Evolutionary conservation across 257 asterid species (phyloP), one percentile per base, ranked within the genome.

Genomic region (Pogostemon cablin): DNA sequence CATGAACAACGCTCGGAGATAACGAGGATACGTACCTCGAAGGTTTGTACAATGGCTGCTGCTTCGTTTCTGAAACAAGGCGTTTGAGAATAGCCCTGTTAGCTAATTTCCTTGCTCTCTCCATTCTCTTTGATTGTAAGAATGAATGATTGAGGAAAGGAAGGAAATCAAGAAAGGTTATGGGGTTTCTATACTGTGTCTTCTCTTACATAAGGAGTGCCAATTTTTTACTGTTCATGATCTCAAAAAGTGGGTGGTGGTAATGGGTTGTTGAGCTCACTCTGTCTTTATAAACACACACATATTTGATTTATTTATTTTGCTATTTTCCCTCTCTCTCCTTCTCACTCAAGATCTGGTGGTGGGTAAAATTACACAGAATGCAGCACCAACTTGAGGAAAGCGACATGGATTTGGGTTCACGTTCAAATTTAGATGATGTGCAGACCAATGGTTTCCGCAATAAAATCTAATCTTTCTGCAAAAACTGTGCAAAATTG

Each of bases 101-200:
- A 6, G 96, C 96, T 17, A 92, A 82, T 68, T 87, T 92, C 62
- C 98, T 81, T 7, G 98, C 96, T 5, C 96, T 91, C 74, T 92
- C 97, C 98, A 92, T 92, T 80, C 9, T 39, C 35, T 20, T n/a
- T 20, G 6, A 7, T 2, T 38, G 2, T 11, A 20, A 67, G 48
- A 5, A 56, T n/a, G 7, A 50, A 12, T 5, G 2, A 15, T 2
- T 38, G 6, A 12, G 10, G 50, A 3, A 8, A 25, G n/a, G 46
- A 41, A 47, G 47, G 68, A 69, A 68, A 75, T 75, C 80, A 62
- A 10, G 12, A 46, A 64, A 41, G 79, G 81, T 2, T 39, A 39
- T 40, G 12, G 41, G 9, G 15, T 11, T 10, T 15, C 10, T 4
- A 34, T 12, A 4, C 11, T 49, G 43, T 35, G 5, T 7, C 47